These are phyloP conservation scores for Pseudozyma thailandica DNA, from an alignment of 1,284 basidiomycete genomes.

Conservation along the genomic window DNA sequence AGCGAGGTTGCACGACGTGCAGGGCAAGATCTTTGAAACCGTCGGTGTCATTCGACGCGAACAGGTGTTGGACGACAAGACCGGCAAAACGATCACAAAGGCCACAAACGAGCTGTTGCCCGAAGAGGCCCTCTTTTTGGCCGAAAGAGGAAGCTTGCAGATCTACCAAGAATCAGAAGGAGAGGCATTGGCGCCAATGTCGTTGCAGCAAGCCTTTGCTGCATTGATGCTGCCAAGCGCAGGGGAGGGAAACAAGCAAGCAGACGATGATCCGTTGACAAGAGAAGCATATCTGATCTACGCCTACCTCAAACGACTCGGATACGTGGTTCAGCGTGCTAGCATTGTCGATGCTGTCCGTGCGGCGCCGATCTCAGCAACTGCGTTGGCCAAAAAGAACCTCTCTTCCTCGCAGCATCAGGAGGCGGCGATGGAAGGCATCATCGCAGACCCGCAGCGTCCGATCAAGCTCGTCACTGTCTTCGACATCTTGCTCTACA, in stretches of 20 bases:
- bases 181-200: slow-evolving; percentile 74
- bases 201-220: slow-evolving; percentile 86
- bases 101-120: slow-evolving; percentile 79
- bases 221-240: slow-evolving; percentile 75
- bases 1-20: slow-evolving; percentile 54
- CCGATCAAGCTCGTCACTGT: slow-evolving; percentile 50
- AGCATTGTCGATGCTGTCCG: slow-evolving; percentile 47
- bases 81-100: slow-evolving; percentile 19
- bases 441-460: slow-evolving; percentile 49
- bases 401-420: background rate
- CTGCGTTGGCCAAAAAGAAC: slow-evolving; percentile 20
- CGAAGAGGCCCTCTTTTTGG: slow-evolving; percentile 90
- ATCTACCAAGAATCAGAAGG: slow-evolving; percentile 33
- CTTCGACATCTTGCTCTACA: slow-evolving; percentile 50
- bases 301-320: slow-evolving; percentile 87
- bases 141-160: slow-evolving; percentile 73
- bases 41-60: slow-evolving; percentile 51
- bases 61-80: background rate
- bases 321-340: slow-evolving; percentile 85
- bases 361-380: slow-evolving; percentile 19
- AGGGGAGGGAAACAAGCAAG: slow-evolving; percentile 68
- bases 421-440: slow-evolving; percentile 7
- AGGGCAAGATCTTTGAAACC: slow-evolving; percentile 58
- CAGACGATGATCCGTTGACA: slow-evolving; percentile 76
- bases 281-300: slow-evolving; percentile 91